Percentiles rank a stretch among this genome's conserved stretches.
Conservation (phyloP, 75 land plant genomes). For the Selaginella tamariscina region DNA sequence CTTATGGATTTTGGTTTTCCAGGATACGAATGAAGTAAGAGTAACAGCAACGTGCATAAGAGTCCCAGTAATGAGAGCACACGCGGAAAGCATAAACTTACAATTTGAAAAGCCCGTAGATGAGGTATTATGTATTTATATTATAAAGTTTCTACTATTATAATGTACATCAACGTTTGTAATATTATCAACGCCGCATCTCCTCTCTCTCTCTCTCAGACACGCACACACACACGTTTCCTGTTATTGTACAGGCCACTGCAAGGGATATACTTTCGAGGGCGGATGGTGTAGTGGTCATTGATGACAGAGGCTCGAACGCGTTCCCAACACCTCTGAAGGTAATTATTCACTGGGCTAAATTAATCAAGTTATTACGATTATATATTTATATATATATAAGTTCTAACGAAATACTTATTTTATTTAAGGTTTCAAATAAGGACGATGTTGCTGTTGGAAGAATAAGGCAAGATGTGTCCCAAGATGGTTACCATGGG, state of each 20-base stretch:
- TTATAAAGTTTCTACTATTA: too few relatives aligned
- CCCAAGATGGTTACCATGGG: conserved; percentile 72
- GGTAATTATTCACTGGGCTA: conserved; percentile 19
- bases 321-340: conserved; percentile 83
- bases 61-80: conserved; percentile 96
- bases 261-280: conserved; percentile 64
- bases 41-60: conserved; percentile 92
- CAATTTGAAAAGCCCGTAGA: conserved; percentile 82
- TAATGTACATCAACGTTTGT: too few relatives aligned
- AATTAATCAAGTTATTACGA: background rate
- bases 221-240: too few relatives aligned
- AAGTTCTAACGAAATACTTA: too few relatives aligned
- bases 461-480: conserved; percentile 75
- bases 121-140: conserved; percentile 80
- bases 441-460: conserved; percentile 98
- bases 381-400: background rate
- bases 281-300: conserved; percentile 66
- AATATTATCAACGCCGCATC: too few relatives aligned
- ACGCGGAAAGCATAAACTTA: conserved; percentile 92
- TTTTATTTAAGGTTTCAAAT: conserved; percentile 44
- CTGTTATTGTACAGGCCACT: conserved; percentile 34
- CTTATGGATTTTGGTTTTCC: conserved; percentile 6
- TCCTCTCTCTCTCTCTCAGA: background rate
- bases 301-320: conserved; percentile 73
- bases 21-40: conserved; percentile 63